Conservation (phyloP, 2,329 filamentous ascomycete species). For the Trichocomaceae sp. region DNA sequence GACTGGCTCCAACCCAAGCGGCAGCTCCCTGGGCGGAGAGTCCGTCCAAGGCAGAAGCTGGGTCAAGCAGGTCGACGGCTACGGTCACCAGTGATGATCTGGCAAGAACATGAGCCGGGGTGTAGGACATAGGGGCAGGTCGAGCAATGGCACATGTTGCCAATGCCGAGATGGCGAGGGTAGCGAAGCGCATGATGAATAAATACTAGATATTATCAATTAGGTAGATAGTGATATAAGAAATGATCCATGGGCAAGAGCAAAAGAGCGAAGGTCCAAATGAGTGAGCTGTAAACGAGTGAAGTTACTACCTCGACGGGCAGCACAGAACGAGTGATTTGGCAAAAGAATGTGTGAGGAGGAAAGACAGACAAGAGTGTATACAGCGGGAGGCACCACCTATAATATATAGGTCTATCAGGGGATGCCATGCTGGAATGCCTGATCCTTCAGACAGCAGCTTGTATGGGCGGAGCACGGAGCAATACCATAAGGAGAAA, state of each 20-base stretch:
- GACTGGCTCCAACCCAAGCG: constrained; percentile 29
- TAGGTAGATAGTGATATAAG: background rate
- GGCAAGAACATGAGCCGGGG: constrained; percentile 7
- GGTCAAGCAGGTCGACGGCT: constrained; percentile 14
- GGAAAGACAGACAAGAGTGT: background rate
- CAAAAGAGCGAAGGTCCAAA: background rate
- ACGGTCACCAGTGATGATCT: constrained; percentile 14
- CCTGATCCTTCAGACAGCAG: background rate
- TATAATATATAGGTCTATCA: background rate
- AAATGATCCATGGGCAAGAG: background rate
- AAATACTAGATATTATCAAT: background rate
- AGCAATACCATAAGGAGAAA: background rate
- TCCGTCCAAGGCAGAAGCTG: constrained; percentile 19
- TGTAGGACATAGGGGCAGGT: background rate
- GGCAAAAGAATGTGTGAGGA: background rate
- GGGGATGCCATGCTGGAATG: background rate
- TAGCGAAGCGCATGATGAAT: constrained; percentile 13
- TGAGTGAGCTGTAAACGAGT: background rate
- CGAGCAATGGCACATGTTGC: constrained; percentile 10
- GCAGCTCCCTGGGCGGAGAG: constrained; percentile 30
- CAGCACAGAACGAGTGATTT: background rate
- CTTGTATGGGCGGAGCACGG: background rate
- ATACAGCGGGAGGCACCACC: background rate
- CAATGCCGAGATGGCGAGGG: constrained; percentile 11
- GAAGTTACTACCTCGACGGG: background rate